Percentiles rank a stretch among this genome's conserved stretches.
phyloP scores from a whole-genome alignment of 2,329 filamentous ascomycete species.

The Botrytis aclada region DNA sequence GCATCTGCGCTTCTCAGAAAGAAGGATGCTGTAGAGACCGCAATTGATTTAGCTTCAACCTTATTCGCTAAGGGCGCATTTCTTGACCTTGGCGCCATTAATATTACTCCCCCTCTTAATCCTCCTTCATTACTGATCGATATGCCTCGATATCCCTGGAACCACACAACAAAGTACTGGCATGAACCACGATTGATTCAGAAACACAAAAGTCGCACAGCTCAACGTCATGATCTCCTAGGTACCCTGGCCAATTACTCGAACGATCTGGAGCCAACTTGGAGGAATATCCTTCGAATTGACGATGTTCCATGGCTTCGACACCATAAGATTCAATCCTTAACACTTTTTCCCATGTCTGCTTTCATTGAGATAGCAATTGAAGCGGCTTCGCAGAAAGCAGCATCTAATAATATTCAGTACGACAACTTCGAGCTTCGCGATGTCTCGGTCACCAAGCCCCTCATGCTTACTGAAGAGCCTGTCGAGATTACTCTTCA shows the following conservation, averaged over 20 bases:
- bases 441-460: constrained; percentile 10
- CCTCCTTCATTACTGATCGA: constrained; percentile 28
- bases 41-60: constrained; percentile 23
- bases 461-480: constrained; percentile 26
- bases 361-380: constrained; percentile 37
- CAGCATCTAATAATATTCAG: constrained; percentile 30
- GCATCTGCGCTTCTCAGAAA: constrained; percentile 22
- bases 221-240: constrained; percentile 14
- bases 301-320: constrained; percentile 24
- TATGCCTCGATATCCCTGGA: constrained; percentile 54
- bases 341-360: constrained; percentile 35
- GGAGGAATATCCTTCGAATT: constrained; percentile 16
- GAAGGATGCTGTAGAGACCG: constrained; percentile 23
- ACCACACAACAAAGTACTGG: constrained; percentile 51
- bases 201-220: constrained; percentile 34
- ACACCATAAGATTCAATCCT: constrained; percentile 49
- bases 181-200: constrained; percentile 49
- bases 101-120: constrained; percentile 41
- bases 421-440: constrained; percentile 38
- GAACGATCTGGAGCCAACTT: constrained; percentile 16
- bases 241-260: constrained; percentile 13
- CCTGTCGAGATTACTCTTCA: constrained; percentile 51
- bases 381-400: constrained; percentile 32
- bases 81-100: constrained; percentile 48
- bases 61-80: constrained; percentile 25